phyloP scores from a whole-genome alignment of 441 rosid genomes.

The Adansonia grandidieri region DNA sequence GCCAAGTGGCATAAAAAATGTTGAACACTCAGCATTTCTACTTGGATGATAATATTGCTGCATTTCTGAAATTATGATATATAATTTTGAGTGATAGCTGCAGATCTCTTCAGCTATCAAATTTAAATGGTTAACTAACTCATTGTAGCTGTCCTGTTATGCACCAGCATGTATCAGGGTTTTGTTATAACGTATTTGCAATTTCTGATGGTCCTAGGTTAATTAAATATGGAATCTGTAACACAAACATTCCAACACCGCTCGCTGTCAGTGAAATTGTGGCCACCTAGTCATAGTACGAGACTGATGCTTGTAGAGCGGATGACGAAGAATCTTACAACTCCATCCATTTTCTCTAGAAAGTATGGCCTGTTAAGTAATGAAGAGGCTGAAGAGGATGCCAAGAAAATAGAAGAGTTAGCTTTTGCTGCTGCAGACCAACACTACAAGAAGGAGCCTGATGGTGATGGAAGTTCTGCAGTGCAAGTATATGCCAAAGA shows the following conservation, averaged over 20 bases:
- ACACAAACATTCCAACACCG: slow-evolving; percentile 38
- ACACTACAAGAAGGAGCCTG: slow-evolving; percentile 61
- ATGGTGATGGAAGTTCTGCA: slow-evolving; percentile 69
- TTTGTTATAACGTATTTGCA: slow-evolving; percentile 12
- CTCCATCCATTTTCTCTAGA: slow-evolving; percentile 61
- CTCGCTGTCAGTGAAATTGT: slow-evolving; percentile 53
- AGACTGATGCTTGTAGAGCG: slow-evolving; percentile 65
- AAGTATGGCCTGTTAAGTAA: slow-evolving; percentile 56
- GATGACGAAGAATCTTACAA: slow-evolving; percentile 60
- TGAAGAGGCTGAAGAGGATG: slow-evolving; percentile 59
- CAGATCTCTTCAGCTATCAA: neutral
- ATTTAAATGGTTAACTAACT: neutral
- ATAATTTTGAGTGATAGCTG: neutral
- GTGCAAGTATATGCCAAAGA: slow-evolving; percentile 73
- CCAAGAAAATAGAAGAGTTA: slow-evolving; percentile 55
- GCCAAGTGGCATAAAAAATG: neutral
- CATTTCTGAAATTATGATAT: neutral
- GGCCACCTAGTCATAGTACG: slow-evolving; percentile 74
- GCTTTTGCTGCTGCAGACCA: slow-evolving; percentile 59
- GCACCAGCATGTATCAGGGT: neutral
- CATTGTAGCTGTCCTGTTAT: neutral
- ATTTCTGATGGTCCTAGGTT: slow-evolving; percentile 36
- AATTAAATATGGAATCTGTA: slow-evolving; percentile 55
- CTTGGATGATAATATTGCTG: neutral
- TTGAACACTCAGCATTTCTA: neutral